These are phyloP conservation scores for Plantago major DNA, from an alignment of 257 asterid genomes.

Conservation along the genomic window DNA sequence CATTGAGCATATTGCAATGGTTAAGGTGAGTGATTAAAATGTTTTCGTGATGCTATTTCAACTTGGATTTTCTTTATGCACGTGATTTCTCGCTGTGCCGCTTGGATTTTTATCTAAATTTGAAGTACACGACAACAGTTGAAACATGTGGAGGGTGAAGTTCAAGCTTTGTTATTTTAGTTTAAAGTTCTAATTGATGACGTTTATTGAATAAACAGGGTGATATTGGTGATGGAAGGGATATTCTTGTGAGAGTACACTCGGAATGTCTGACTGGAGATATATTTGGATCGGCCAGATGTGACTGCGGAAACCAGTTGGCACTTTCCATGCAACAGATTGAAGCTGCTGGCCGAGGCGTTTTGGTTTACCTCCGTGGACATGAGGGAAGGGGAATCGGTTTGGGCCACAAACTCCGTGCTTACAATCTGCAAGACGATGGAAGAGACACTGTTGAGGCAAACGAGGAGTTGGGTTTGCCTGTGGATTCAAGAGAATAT, in stretches of 20 bases:
- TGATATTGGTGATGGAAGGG: conserved; percentile 82
- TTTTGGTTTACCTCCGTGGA: conserved; percentile 91
- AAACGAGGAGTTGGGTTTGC: no score
- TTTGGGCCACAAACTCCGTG: no score
- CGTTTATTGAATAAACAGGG: conserved; percentile 51
- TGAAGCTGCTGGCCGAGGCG: conserved; percentile 91
- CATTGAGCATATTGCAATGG: conserved; percentile 97
- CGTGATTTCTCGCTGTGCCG: no score
- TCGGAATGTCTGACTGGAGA: conserved; percentile 98
- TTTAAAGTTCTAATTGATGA: not conserved
- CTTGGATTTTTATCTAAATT: no score
- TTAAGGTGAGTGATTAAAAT: conserved; percentile 54
- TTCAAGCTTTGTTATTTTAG: not conserved
- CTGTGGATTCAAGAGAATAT: no score
- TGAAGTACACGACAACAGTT: not conserved
- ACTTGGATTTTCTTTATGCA: no score
- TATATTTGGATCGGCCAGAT: conserved; percentile 92
- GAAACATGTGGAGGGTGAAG: not conserved
- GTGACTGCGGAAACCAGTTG: conserved; percentile 93
- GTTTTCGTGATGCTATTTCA: not conserved
- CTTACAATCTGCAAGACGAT: no score
- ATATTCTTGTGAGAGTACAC: conserved; percentile 89
- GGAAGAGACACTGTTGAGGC: no score
- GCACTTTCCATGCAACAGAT: conserved; percentile 89
- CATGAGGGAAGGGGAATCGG: conserved; percentile 99